Percentiles rank a stretch among this genome's conserved stretches.
phyloP scores from a whole-genome alignment of 345 rosid species.

The Brassica carinata region DNA sequence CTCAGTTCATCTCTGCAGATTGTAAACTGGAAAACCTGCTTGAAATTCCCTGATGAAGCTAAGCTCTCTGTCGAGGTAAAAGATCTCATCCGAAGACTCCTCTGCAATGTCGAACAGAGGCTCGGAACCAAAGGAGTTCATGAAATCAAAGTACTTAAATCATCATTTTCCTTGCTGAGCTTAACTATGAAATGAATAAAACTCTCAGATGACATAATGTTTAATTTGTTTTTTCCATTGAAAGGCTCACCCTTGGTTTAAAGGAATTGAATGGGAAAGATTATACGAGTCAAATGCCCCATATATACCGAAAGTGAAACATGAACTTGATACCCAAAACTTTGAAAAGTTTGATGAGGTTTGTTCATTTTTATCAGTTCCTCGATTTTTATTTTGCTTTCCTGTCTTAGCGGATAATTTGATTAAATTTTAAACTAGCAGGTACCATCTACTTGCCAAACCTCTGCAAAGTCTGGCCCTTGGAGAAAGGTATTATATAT shows the following conservation, averaged over 20 bases:
- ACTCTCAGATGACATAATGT: neutral
- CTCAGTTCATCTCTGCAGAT: slow-evolving; percentile 55
- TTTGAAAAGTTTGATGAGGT: slow-evolving; percentile 80
- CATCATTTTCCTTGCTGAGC: slow-evolving; percentile 24
- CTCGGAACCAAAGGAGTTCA: slow-evolving; percentile 68
- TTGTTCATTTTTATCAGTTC: slow-evolving; percentile 9
- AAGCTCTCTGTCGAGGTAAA: slow-evolving; percentile 60
- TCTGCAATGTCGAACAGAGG: slow-evolving; percentile 67
- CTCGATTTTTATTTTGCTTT: slow-evolving; percentile 1
- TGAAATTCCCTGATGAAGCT: slow-evolving; percentile 70
- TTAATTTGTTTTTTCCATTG: neutral
- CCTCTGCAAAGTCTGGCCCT: slow-evolving; percentile 52
- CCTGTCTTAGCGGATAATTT: neutral
- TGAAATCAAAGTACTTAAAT: slow-evolving; percentile 56
- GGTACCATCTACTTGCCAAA: slow-evolving; percentile 39
- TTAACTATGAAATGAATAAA: neutral
- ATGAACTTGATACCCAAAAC: slow-evolving; percentile 67
- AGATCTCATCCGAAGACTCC: slow-evolving; percentile 60
- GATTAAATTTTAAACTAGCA: neutral
- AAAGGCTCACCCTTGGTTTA: slow-evolving; percentile 67
- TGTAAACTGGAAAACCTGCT: slow-evolving; percentile 65
- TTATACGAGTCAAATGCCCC: slow-evolving; percentile 65
- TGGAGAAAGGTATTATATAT: slow-evolving; percentile 58
- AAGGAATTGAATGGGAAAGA: slow-evolving; percentile 61
- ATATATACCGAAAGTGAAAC: slow-evolving; percentile 62